Evolutionary conservation across 129 eudicot genomes (phyloP), one percentile per base, ranked within the genome.

Genomic region (Calendula officinalis): DNA sequence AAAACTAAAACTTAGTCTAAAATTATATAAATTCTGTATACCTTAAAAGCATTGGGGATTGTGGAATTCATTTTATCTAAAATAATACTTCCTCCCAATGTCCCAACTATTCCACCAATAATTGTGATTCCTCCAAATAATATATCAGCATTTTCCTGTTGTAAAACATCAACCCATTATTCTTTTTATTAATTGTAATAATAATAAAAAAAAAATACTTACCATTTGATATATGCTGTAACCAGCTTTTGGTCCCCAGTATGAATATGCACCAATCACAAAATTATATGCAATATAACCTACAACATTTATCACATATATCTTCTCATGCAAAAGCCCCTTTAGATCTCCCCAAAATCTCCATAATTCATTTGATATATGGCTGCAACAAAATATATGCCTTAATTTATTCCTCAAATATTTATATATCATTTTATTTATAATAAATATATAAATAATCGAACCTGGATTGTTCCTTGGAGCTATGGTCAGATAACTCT

Each of bases 181-280:
- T 53, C 44, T 3, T 43, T 61, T 42, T 32, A 49, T 68, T 8
- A 56, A 13, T 17, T 44, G 61, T 5, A 7, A 3, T 14, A 14
- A 55, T 56, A 17, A 3, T 14, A 14, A 55, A 43, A 17, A 9
- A 56, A 15, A 56, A 42, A 46, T 58, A 43, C 67, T 74, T 76
- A 92, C 98, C 98, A 92, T 88, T 56, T 85, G 78, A 76, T 92
- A 92, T 67, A 92, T 92, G 64, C 77, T 79, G 75, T 79, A 81
- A 56, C 98, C 98, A 50, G 98, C 98, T 80, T 88, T 92, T 46
- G 98, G 98, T 15, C 96, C 98, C 98, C 98, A 92, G 63, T 92
- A 92, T 56, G 98, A 85, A 75, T 92, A 88, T 58, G 98, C 95
- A 16, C 98, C 98, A 48, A 92, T 71, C 42, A 92, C 98, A 73